Percentiles rank a stretch among this genome's conserved stretches.
Conservation (phyloP, 345 rosid species). For the Ricinus communis region DNA sequence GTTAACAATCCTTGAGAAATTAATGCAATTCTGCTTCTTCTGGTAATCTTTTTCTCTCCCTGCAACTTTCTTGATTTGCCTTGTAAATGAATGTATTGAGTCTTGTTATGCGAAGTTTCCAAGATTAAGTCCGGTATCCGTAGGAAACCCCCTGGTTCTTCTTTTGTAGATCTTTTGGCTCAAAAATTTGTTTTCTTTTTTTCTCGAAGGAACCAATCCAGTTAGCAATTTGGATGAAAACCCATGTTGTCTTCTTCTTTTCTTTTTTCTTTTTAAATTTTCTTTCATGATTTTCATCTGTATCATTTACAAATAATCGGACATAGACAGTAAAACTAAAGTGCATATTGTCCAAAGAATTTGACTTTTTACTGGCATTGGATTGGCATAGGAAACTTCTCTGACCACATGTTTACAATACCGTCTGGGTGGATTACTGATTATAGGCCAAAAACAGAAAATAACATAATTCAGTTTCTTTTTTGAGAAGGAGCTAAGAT, state of each 20-base stretch:
- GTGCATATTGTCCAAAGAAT: neutral
- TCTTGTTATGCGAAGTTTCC: neutral
- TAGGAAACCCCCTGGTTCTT: neutral
- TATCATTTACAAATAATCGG: neutral
- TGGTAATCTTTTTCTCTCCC: neutral
- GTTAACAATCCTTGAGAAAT: neutral
- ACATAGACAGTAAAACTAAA: neutral
- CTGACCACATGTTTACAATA: neutral
- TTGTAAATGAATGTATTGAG: too few species aligned
- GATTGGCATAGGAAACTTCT: constrained; percentile 18
- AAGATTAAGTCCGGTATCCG: neutral
- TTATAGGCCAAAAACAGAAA: neutral
- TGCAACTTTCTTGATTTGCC: constrained; percentile 2
- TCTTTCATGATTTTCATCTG: neutral
- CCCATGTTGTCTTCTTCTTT: neutral
- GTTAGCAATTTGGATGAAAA: neutral
- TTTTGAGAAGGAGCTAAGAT: neutral
- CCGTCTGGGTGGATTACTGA: neutral
- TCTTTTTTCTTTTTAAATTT: too few species aligned
- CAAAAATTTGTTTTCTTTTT: neutral
- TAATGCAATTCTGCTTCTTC: neutral
- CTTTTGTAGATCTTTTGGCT: neutral
- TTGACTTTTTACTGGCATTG: neutral
- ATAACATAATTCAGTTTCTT: neutral
- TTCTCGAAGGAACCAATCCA: neutral